phyloP scores from a whole-genome alignment of 2,329 filamentous ascomycete species.

The Neonectria sp. region DNA sequence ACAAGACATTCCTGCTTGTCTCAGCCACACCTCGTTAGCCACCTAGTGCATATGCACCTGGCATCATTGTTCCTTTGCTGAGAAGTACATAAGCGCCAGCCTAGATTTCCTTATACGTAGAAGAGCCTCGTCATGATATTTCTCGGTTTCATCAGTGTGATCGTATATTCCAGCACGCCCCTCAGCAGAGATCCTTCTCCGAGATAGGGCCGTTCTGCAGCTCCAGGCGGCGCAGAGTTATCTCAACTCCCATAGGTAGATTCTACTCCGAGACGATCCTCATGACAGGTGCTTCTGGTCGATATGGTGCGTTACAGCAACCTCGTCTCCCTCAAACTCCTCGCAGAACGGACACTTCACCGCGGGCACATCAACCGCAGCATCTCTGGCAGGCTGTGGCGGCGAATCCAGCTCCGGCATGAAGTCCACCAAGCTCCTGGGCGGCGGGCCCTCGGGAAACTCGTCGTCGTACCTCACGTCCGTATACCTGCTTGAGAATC shows the following conservation, averaged over 20 bases:
- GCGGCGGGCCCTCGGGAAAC: constrained; percentile 56
- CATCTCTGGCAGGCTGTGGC: not conserved
- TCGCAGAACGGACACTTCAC: constrained; percentile 76
- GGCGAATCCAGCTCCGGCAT: constrained; percentile 57
- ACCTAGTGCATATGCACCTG: not conserved
- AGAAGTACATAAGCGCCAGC: not conserved
- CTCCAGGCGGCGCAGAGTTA: not conserved
- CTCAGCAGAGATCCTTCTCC: not conserved
- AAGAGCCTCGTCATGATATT: not conserved
- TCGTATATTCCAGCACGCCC: not conserved
- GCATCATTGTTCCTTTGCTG: not conserved
- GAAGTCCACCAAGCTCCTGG: constrained; percentile 62
- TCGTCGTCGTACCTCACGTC: constrained; percentile 55
- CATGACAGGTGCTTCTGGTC: constrained; percentile 54
- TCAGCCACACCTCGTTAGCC: not conserved
- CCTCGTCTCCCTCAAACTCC: constrained; percentile 77
- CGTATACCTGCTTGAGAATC: constrained; percentile 52
- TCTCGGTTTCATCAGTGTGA: not conserved
- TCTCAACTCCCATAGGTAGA: not conserved
- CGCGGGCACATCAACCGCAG: constrained; percentile 15
- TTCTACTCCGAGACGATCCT: constrained; percentile 4
- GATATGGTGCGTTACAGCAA: constrained; percentile 78
- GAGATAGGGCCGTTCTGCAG: not conserved
- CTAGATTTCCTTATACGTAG: not conserved
- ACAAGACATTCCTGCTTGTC: not conserved